Evolutionary conservation across 371 early-diverging fungal genomes (phyloP), one percentile per base, ranked within the genome.

Genomic region (Mucor lusitanicus): DNA sequence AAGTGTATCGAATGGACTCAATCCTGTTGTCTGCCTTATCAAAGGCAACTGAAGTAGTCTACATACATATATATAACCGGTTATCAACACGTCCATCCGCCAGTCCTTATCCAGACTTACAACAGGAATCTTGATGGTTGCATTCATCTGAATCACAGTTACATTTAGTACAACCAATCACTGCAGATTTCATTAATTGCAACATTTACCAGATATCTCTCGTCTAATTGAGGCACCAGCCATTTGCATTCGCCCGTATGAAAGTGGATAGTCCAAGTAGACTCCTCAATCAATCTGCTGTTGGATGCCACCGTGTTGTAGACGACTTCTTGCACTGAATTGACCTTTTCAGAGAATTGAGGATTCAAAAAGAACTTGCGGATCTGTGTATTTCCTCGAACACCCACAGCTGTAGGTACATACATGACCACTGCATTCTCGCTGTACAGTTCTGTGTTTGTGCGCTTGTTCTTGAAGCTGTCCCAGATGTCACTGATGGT

Each of bases 31-130:
- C 66, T 15, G 69, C 59, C 9, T 59, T 37, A 50, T 64, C 69
- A 69, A 82, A 83, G 4, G 59, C 48, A 40, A 71, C 83, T 21
- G 83, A 81, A 23, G 74, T 65, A 12, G 80, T 71, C 83, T 83
- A 70, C 21, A 13, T n/a, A 13, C 8, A 33, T 1, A 3, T 25
- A 59, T 37, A 25, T 30, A 19, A 15, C 27, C 21, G 17, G 12
- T 17, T 23, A 23, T n/a, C 60, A 12, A 60, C 3, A 63, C 25
- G 11, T 48, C 3, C 50, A 23, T 53, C 17, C 21, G 17, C 6
- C 42, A 17, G 17, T 40, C 17, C 17, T 17, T 5, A 50, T 19
- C 9, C 8, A 28, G 53, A 42, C 63, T 72, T 77, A 77, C 80
- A 37, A 80, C 70, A 65, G 75, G 76, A 28, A 78, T 61, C 27